Evolutionary conservation across 2,329 filamentous ascomycete genomes (phyloP), one percentile per base, ranked within the genome.

Genomic region (Fusarium sp.): DNA sequence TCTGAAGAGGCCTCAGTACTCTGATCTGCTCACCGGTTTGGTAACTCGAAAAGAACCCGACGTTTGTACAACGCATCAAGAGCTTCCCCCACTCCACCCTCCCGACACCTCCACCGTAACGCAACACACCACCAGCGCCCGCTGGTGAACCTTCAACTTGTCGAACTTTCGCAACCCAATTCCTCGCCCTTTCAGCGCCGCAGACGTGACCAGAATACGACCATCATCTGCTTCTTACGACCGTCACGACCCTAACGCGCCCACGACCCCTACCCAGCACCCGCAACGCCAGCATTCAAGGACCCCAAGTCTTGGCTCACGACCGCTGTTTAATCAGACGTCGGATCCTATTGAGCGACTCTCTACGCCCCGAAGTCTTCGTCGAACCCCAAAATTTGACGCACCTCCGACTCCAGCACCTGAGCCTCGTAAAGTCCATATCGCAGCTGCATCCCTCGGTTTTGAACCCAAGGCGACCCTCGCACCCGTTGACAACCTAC

Each of bases 181-280:
- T 54, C 67, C 65, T 57, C 65, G 72, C 45, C 72, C 75, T 54
- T 73, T 58, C 61, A 68, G 65, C 67, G 80, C 81, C 81, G 84
- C 83, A 82, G 84, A 83, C 79, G 83, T 85, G 84, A 83, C 84
- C 76, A 81, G 79, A 79, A 80, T 79, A 80, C 82, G 77, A 62
- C 76, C 81, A 71, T 76, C 79, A 54, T 77, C 79, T 50, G 76
- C 78, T 74, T 79, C 79, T 86, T 79, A 87, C 84, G 86, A 88
- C 86, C 83, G 83, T 85, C 82, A 88, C 87, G 86, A 88, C 79
- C 81, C 76, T 81, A 79, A 88, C 85, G 85, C 85, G 78, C 80
- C 82, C 76, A 82, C 82, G 78, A 79, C 81, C 68, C 72, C 77
- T 75, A 77, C 79, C 79, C 82, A 83, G 80, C 83, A 84, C 82